Percentiles rank a stretch among this genome's conserved stretches.
Evolutionary conservation across 306 rosid genomes (phyloP).

Genomic region (Cicer arietinum): DNA sequence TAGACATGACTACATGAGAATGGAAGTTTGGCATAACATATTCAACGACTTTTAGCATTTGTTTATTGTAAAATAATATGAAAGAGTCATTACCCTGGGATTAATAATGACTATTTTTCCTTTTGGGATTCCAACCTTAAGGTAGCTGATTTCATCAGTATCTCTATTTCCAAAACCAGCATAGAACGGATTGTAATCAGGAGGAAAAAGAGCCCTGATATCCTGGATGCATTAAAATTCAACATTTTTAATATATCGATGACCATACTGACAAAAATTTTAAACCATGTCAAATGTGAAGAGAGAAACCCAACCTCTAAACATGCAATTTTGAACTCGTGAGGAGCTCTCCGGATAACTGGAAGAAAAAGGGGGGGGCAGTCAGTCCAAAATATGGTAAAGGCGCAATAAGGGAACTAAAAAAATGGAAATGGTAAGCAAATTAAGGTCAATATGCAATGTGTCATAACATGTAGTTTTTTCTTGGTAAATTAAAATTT

Average conservation of each 20-base stretch:
- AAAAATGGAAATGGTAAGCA: not conserved
- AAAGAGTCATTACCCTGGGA: slow-evolving; percentile 71
- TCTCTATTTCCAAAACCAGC: slow-evolving; percentile 98
- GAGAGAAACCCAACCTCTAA: slow-evolving; percentile 74
- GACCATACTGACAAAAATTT: slow-evolving; percentile 22
- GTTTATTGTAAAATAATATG: slow-evolving; percentile 8
- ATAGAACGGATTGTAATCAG: slow-evolving; percentile 91
- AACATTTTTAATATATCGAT: slow-evolving; percentile 23
- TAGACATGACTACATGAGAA: slow-evolving; percentile 37
- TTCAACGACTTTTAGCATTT: slow-evolving; percentile 25
- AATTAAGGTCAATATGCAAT: not conserved
- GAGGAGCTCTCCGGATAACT: slow-evolving; percentile 98
- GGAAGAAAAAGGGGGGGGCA: slow-evolving; percentile 10
- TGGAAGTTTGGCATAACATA: slow-evolving; percentile 28
- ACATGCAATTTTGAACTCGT: slow-evolving; percentile 95
- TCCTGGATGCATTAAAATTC: slow-evolving; percentile 60
- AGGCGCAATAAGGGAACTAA: not conserved
- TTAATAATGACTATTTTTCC: slow-evolving; percentile 91
- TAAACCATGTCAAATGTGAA: slow-evolving; percentile 13
- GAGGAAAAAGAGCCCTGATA: slow-evolving; percentile 82
- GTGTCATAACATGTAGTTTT: not conserved
- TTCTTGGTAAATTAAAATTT: not conserved
- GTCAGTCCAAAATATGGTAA: slow-evolving; percentile 18
- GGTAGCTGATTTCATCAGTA: slow-evolving; percentile 93
- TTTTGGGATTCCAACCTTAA: slow-evolving; percentile 86